Base-by-base conservation (phyloP, 129 eudicot genomes). In the Helianthus annuus region DNA sequence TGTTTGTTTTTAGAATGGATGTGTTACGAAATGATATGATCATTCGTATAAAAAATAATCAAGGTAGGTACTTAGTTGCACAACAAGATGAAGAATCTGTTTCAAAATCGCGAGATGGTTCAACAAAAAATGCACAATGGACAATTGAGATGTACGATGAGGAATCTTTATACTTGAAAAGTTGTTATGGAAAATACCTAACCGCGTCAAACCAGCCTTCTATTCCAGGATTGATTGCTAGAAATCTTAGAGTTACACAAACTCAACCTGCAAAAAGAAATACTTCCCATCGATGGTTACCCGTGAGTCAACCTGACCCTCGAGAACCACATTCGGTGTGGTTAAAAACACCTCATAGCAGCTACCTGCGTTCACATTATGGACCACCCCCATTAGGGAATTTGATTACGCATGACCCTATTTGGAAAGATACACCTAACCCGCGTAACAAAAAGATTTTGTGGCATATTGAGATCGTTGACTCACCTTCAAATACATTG, bases 191-290 rank as follows among this genome's bases (percentile, higher is more conserved):
- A 14, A 86, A 71, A 69, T 81, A 86, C 78, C 80, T 86, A 7
- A 86, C 86, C 0, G 92, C 92, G 4, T 78, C 84, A 15, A 72
- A 82, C 79, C 61, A 52, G 49, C 88, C 92, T 42, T 81, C 79
- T n/a, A 59, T 86, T 53, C 86, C 86, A 1, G 79, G 84, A 51
- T 56, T 71, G 40, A 74, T 57, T 0, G 86, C 76, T n/a, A 70
- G 77, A 69, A 66, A 73, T 64, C 64, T 72, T 57, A 68, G 34
- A 64, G 79, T 84, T 24, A 54, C 36, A 42, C 88, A 84, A 56
- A 80, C 82, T 10, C 68, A 6, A 64, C 85, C 88, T 2, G 63
- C 46, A 7, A 76, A 66, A 58, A 29, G 42, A 62, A 71, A 77
- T 58, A 76, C 85, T 0, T 68, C 85, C 6, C 77, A 61, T 53